Evolutionary conservation across 805 yeast genomes (phyloP), one percentile per base, ranked within the genome.

Genomic region (Pichia occidentalis): DNA sequence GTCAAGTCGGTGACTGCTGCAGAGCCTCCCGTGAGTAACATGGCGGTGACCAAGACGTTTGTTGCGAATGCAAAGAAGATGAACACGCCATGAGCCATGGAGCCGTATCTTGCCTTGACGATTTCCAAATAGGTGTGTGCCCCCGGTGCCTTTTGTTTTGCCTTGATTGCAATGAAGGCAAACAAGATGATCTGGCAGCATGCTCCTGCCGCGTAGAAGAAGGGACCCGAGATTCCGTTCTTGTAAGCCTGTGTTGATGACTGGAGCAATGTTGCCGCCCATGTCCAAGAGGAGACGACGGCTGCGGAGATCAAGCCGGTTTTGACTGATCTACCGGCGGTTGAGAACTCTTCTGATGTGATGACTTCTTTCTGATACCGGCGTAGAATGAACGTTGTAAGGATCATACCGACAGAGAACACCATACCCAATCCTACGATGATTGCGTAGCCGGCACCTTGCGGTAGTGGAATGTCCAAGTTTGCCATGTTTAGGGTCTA

Each of bases 231-330:
- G 28, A 88, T 73, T 52, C 97, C 97, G 41, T 77, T 68, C 29
- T 64, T 64, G 60, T 84, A 87, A 17, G 85, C 85, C 57, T 82
- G 87, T 16, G 95, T 75, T 1, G 94, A 75, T 3, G 86, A 77
- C 26, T 77, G 78, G 23, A 84, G 65, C 33, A 84, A 61, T 2
- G 94, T 84, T 3, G 86, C 85, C n/a, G 84, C 84, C 87, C 87
- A 80, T 8, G 96, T 86, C 97, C 97, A 88, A 7, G 90, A 79
- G 10, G 90, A 79, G 7, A 87, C 95, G 22, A 88, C 96, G 7
- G 95, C 95, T 7, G 95, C 79, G 5, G 90, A 79, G 45, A 86
- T 80, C 48, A 88, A 67, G 34, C 92, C 92, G 0, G 90, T 78
- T 50, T 81, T 83, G 29, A 88, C 94, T 4, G 85, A 69, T 56